phyloP scores from a whole-genome alignment of 306 rosid species.

The Mimosa bimucronata region DNA sequence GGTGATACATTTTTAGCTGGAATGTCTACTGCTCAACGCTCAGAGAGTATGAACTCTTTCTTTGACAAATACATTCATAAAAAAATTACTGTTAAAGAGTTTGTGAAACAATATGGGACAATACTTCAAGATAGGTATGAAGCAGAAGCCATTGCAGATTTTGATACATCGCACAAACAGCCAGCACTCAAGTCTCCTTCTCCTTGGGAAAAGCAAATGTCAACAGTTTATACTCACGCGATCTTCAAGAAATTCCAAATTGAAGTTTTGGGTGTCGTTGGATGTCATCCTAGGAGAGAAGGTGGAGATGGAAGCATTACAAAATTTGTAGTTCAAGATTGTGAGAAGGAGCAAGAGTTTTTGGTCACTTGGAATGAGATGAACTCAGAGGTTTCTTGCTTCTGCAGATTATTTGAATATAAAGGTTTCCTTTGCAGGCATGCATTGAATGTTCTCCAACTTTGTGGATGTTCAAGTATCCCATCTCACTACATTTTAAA shows the following conservation, averaged over 20 bases:
- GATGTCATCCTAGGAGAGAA: constrained; percentile 80
- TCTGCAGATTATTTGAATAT: constrained; percentile 82
- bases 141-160: constrained; percentile 91
- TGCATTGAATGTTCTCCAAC: constrained; percentile 83
- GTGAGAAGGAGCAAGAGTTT: constrained; percentile 76
- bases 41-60: constrained; percentile 86
- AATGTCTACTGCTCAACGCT: constrained; percentile 76
- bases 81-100: constrained; percentile 86
- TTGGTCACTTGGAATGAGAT: constrained; percentile 70
- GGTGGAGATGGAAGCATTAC: constrained; percentile 62
- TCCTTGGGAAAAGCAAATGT: constrained; percentile 97
- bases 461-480: constrained; percentile 79
- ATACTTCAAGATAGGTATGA: constrained; percentile 86
- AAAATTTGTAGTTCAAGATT: constrained; percentile 77
- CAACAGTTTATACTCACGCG: constrained; percentile 83
- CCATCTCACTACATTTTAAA: constrained; percentile 76
- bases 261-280: constrained; percentile 92
- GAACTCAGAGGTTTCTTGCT: constrained; percentile 79
- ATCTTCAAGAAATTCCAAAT: constrained; percentile 89
- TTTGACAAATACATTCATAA: constrained; percentile 89
- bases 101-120: constrained; percentile 77
- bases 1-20: constrained; percentile 84
- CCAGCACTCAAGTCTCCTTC: constrained; percentile 96
- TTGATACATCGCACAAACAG: constrained; percentile 91
- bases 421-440: constrained; percentile 94